These are phyloP conservation scores for Phytophthora fragariae DNA, from an alignment of 352 stramenopile species.

Conservation along the genomic window DNA sequence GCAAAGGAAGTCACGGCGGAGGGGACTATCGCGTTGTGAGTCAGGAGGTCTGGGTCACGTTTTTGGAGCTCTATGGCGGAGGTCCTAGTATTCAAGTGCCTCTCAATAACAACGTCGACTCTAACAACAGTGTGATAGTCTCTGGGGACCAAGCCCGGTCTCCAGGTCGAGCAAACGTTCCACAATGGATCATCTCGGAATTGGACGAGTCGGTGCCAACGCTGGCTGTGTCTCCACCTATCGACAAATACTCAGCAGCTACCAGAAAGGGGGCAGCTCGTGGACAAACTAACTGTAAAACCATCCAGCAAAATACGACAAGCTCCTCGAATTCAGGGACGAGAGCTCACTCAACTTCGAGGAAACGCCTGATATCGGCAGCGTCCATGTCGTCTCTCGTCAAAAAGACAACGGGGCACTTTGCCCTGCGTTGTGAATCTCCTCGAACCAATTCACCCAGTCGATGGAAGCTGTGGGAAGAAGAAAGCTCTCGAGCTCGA, in stretches of 20 bases:
- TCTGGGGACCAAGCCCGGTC: slow-evolving; percentile 2
- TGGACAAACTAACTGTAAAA: slow-evolving; percentile 13
- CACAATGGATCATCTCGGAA: slow-evolving; percentile 64
- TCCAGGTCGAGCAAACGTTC: background rate
- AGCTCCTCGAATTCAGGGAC: background rate
- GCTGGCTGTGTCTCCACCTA: slow-evolving; percentile 13
- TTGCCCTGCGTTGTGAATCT: slow-evolving; percentile 12
- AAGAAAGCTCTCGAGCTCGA: slow-evolving; percentile 15
- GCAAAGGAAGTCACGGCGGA: slow-evolving; percentile 41
- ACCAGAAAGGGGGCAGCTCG: slow-evolving; percentile 25
- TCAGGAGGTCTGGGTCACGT: slow-evolving; percentile 73
- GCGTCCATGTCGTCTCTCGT: slow-evolving; percentile 31
- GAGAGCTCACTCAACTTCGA: slow-evolving; percentile 8
- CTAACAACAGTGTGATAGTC: background rate
- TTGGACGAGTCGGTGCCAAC: slow-evolving; percentile 51
- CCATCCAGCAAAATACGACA: background rate
- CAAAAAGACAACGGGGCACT: slow-evolving; percentile 23
- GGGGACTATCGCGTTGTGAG: slow-evolving; percentile 74
- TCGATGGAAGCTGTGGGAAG: slow-evolving; percentile 39
- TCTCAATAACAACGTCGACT: slow-evolving; percentile 13
- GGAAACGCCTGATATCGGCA: slow-evolving; percentile 29
- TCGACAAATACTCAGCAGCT: slow-evolving; percentile 17
- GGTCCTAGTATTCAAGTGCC: slow-evolving; percentile 66
- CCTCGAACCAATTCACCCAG: slow-evolving; percentile 21
- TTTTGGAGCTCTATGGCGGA: slow-evolving; percentile 65